Conservation (phyloP, 352 stramenopile species). For the Aphanomyces invadans region DNA sequence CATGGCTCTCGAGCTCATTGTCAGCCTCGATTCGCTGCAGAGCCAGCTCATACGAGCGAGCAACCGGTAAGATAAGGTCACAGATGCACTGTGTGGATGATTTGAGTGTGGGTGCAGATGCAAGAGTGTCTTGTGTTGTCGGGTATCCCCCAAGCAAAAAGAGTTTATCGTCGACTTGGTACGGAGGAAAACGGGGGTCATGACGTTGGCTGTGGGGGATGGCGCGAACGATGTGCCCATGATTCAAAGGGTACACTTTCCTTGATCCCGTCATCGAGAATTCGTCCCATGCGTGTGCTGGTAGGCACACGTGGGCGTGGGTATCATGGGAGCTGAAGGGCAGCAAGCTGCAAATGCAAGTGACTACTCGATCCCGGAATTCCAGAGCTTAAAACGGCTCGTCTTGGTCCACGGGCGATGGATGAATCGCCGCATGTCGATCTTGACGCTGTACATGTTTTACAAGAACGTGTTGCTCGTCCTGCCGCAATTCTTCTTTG, state of each 20-base stretch:
- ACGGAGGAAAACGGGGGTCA: constrained; percentile 35
- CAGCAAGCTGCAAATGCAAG: constrained; percentile 83
- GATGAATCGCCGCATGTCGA: constrained; percentile 58
- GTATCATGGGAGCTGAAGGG: constrained; percentile 54
- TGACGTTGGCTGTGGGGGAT: constrained; percentile 81
- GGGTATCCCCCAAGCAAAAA: constrained; percentile 96
- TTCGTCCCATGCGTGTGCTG: constrained; percentile 22
- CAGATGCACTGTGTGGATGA: too few relatives aligned
- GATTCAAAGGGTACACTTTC: constrained; percentile 59
- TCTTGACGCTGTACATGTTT: constrained; percentile 78
- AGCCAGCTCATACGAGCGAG: constrained; percentile 41
- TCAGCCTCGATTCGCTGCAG: constrained; percentile 31
- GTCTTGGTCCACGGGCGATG: constrained; percentile 79
- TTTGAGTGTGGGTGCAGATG: too few relatives aligned
- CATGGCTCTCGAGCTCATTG: constrained; percentile 39
- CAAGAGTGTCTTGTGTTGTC: constrained; percentile 92
- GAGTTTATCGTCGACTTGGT: constrained; percentile 94
- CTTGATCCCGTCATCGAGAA: too few relatives aligned
- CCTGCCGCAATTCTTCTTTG: constrained; percentile 71
- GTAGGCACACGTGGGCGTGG: constrained; percentile 51
- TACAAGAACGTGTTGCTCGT: constrained; percentile 84
- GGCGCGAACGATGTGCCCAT: constrained; percentile 91
- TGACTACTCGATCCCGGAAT: constrained; percentile 86
- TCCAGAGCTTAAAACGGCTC: constrained; percentile 76
- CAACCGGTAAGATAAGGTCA: constrained; percentile 26